A percentile compares a stretch with the other conserved stretches of the same genome.
Conservation (phyloP, 2,329 filamentous ascomycete genomes). For the Ascochyta clinopodiicola region DNA sequence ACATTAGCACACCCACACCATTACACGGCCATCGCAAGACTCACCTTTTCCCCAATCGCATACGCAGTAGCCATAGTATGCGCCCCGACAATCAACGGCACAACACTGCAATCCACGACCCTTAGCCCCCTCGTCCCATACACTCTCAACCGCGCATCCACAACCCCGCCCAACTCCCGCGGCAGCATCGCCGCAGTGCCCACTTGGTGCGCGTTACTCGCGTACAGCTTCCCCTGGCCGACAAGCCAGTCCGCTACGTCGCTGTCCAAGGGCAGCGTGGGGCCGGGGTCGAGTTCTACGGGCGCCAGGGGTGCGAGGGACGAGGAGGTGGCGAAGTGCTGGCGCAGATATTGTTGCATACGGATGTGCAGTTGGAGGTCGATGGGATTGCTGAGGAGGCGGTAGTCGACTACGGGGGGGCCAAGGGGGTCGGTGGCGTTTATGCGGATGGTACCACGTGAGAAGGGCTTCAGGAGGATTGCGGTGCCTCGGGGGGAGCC, state of each 20-base stretch:
- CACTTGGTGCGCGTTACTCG: constrained; percentile 22
- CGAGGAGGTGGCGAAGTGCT: constrained; percentile 12
- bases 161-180: constrained; percentile 26
- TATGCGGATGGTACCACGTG: constrained; percentile 40
- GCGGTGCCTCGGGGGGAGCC: constrained; percentile 1
- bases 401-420: constrained; percentile 37
- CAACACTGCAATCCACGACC: constrained; percentile 35
- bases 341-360: constrained; percentile 15
- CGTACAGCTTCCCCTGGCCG: constrained; percentile 16
- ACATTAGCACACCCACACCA: too few species aligned
- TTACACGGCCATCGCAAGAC: too few species aligned
- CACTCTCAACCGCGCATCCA: constrained; percentile 22
- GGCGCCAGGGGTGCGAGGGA: constrained; percentile 23
- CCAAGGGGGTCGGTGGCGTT: constrained; percentile 36
- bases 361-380: constrained; percentile 35
- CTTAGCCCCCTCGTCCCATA: constrained; percentile 28
- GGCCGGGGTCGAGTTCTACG: constrained; percentile 37
- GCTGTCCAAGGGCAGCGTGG: constrained; percentile 21
- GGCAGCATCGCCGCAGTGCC: constrained; percentile 31
- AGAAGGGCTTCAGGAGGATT: constrained; percentile 29
- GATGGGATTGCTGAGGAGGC: constrained; percentile 35
- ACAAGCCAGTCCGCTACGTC: constrained; percentile 17
- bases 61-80: constrained; percentile 35
- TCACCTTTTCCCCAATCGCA: constrained; percentile 30
- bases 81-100: constrained; percentile 26